Evolutionary conservation across 2,329 filamentous ascomycete species (phyloP).

Genomic region (Ophiocordyceps camponoti-saundersi): DNA sequence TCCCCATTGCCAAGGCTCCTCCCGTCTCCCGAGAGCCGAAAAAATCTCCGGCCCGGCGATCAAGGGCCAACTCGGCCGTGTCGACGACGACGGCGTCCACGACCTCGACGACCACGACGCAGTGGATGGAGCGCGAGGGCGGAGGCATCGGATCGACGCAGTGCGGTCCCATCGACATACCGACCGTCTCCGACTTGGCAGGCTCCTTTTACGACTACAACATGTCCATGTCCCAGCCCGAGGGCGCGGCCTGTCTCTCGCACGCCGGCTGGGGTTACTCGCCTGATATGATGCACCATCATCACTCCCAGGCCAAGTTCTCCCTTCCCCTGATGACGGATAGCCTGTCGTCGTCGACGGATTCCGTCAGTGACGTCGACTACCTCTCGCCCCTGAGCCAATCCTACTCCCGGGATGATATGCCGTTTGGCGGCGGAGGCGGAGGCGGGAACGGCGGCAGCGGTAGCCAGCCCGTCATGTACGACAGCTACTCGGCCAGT

Average conservation of each 20-base stretch:
- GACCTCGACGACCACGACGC: conserved; percentile 1
- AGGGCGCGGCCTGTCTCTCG: conserved; percentile 20
- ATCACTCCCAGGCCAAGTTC: conserved; percentile 19
- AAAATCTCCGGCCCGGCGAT: conserved; percentile 24
- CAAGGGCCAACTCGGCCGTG: conserved; percentile 27
- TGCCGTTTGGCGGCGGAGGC: conserved; percentile 37
- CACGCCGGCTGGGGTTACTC: conserved; percentile 31
- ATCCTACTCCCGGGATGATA: conserved; percentile 37
- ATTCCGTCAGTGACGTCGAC: conserved; percentile 44
- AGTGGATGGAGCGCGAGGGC: conserved; percentile 14
- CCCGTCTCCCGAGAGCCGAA: conserved; percentile 33
- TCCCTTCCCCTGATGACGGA: conserved; percentile 29
- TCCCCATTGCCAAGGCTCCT: conserved; percentile 47
- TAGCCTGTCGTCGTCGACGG: conserved; percentile 35
- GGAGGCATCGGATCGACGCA: conserved; percentile 13
- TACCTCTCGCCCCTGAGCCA: conserved; percentile 45
- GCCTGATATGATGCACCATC: conserved; percentile 17
- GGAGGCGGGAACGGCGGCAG: too few species aligned
- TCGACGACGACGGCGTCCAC: conserved; percentile 11
- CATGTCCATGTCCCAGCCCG: conserved; percentile 30
- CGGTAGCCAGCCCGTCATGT: too few species aligned
- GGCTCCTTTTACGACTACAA: conserved; percentile 27
- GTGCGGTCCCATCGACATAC: conserved; percentile 19
- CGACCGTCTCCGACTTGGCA: conserved; percentile 11
- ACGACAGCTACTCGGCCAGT: conserved; percentile 33